phyloP scores from a whole-genome alignment of 192 early-diverging fungal species.

The Podila horticola region DNA sequence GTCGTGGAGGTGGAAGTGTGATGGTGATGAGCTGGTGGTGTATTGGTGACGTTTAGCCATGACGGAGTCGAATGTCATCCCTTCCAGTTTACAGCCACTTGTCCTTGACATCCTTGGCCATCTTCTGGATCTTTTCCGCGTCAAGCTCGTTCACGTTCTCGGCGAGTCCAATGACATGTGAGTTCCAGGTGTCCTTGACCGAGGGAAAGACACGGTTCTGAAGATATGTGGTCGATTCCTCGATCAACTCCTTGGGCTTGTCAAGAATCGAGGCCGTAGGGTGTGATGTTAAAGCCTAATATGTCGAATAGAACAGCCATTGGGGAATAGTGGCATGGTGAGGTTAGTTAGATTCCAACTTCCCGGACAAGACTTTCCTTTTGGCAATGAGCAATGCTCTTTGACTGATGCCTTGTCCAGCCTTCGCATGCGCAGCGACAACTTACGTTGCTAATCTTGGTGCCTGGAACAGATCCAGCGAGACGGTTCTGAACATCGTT shows the following conservation, averaged over 20 bases:
- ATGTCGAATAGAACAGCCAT: neutral
- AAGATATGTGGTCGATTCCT: conserved; percentile 40
- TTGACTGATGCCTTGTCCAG: no score
- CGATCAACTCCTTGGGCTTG: conserved; percentile 48
- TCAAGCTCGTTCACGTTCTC: conserved; percentile 45
- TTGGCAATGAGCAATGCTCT: neutral
- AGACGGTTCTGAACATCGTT: conserved; percentile 51
- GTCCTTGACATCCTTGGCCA: conserved; percentile 48
- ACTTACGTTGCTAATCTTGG: conserved; percentile 50
- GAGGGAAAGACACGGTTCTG: conserved; percentile 36
- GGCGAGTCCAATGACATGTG: conserved; percentile 43
- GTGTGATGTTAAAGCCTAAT: conserved; percentile 49
- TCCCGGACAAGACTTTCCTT: neutral
- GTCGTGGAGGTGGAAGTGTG: no score
- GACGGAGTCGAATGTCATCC: no score
- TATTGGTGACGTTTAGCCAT: no score
- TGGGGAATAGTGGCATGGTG: neutral
- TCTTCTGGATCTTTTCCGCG: conserved; percentile 48
- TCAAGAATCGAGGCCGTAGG: conserved; percentile 49
- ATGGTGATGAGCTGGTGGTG: no score
- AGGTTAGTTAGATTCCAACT: neutral
- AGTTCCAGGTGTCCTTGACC: conserved; percentile 52
- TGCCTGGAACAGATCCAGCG: conserved; percentile 49
- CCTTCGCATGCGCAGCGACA: neutral
- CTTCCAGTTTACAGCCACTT: conserved; percentile 39